phyloP scores from a whole-genome alignment of 768 basidiomycete species.

The Daedaleopsis nitida region DNA sequence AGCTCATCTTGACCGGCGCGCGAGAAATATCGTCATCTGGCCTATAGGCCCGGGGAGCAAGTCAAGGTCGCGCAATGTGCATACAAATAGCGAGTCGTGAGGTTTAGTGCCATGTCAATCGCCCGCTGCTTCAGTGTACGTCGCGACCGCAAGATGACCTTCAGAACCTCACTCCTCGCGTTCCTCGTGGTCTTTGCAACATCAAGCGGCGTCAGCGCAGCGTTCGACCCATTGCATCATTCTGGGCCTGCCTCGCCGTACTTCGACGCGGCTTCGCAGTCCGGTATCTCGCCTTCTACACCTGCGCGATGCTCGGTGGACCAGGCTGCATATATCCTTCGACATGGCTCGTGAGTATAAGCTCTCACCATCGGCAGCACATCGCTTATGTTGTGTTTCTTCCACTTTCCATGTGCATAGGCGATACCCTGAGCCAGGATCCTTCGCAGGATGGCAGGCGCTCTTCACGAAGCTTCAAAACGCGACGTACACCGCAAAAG shows the following conservation, averaged over 20 bases:
- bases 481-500: slow-evolving; percentile 38
- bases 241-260: slow-evolving; percentile 46
- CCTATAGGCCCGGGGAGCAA: too few relatives aligned
- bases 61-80: too few relatives aligned
- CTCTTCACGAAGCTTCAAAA: slow-evolving; percentile 45
- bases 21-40: too few relatives aligned
- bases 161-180: not conserved
- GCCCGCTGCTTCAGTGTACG: not conserved
- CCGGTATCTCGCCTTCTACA: slow-evolving; percentile 33
- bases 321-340: slow-evolving; percentile 46
- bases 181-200: not conserved
- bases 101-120: too few relatives aligned
- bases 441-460: slow-evolving; percentile 40
- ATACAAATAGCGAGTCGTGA: too few relatives aligned
- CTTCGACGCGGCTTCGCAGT: slow-evolving; percentile 44
- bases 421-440: slow-evolving; percentile 45
- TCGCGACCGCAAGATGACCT: not conserved
- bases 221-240: slow-evolving; percentile 43
- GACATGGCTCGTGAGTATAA: slow-evolving; percentile 42
- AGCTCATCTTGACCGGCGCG: too few relatives aligned
- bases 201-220: not conserved
- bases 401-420: slow-evolving; percentile 19
- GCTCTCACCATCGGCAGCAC: not conserved
- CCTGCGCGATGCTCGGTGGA: slow-evolving; percentile 44
- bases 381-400: too few relatives aligned